These are phyloP conservation scores for Alternaria arbusti DNA, from an alignment of 2,329 filamentous ascomycete genomes.

Conservation along the genomic window DNA sequence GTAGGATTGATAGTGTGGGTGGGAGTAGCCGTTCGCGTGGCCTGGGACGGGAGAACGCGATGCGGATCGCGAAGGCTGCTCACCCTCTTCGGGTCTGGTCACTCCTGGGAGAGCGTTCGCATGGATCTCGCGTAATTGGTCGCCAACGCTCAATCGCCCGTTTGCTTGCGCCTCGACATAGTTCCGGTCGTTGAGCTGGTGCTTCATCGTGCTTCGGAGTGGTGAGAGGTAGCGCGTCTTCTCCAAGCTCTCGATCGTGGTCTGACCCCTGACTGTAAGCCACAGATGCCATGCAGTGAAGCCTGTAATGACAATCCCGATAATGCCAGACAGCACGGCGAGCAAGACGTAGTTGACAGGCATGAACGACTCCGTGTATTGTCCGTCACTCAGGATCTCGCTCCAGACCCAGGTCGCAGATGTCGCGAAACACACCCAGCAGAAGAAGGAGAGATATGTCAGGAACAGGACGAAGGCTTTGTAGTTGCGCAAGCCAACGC, in stretches of 20 bases:
- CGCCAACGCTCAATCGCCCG: conserved; percentile 55
- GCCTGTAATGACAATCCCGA: conserved; percentile 83
- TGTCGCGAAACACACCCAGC: conserved; percentile 79
- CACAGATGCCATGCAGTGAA: conserved; percentile 94
- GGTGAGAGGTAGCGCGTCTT: conserved; percentile 93
- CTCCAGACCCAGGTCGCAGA: conserved; percentile 82
- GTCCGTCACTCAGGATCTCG: conserved; percentile 74
- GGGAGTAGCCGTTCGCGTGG: conserved; percentile 49
- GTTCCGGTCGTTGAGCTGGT: conserved; percentile 61
- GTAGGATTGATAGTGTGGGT: conserved; percentile 50
- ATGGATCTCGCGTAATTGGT: conserved; percentile 81
- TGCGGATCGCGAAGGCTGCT: conserved; percentile 59
- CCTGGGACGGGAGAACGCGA: conserved; percentile 45
- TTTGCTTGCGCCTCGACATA: conserved; percentile 52
- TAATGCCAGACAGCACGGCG: conserved; percentile 85
- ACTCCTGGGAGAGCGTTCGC: conserved; percentile 81
- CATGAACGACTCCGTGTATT: conserved; percentile 77
- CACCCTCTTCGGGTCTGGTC: conserved; percentile 81
- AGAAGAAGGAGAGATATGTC: conserved; percentile 86
- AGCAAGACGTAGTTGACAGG: conserved; percentile 92
- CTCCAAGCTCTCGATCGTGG: conserved; percentile 95
- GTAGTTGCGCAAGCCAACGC: conserved; percentile 92
- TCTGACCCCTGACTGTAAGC: conserved; percentile 79
- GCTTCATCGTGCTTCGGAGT: conserved; percentile 72
- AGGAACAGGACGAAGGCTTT: conserved; percentile 94